These are phyloP conservation scores for Aspergillus unguis DNA, from an alignment of 2,329 filamentous ascomycete genomes.

Conservation along the genomic window DNA sequence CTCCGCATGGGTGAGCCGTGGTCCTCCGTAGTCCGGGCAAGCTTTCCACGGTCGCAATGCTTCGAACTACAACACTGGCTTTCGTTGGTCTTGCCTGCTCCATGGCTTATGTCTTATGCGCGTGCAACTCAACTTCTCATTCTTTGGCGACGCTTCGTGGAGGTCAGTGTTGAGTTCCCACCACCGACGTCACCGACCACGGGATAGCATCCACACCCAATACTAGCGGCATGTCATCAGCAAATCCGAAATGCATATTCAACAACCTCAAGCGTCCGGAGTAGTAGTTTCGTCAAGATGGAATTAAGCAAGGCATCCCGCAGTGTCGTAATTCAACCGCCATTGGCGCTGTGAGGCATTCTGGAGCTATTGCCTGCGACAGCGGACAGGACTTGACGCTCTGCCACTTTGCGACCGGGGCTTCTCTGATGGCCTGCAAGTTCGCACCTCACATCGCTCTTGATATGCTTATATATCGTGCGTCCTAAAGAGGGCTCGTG, in stretches of 20 bases:
- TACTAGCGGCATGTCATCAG: slow-evolving; percentile 5
- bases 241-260: slow-evolving; percentile 1
- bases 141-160: not conserved
- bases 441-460: not conserved
- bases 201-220: slow-evolving; percentile 17
- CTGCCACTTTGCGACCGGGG: no score
- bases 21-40: no score
- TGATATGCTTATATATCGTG: not conserved
- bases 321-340: not conserved
- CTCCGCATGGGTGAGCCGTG: no score
- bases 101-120: not conserved
- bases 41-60: no score
- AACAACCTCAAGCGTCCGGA: slow-evolving; percentile 9
- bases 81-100: no score
- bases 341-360: not conserved
- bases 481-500: not conserved
- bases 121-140: not conserved
- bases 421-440: not conserved
- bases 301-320: not conserved
- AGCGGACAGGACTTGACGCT: no score
- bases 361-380: not conserved
- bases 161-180: not conserved
- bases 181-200: slow-evolving; percentile 30
- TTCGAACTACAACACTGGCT: no score
- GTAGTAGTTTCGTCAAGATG: not conserved